Conservation (phyloP, 192 early-diverging fungal species). For the Phlyctochytrium arcticum region DNA sequence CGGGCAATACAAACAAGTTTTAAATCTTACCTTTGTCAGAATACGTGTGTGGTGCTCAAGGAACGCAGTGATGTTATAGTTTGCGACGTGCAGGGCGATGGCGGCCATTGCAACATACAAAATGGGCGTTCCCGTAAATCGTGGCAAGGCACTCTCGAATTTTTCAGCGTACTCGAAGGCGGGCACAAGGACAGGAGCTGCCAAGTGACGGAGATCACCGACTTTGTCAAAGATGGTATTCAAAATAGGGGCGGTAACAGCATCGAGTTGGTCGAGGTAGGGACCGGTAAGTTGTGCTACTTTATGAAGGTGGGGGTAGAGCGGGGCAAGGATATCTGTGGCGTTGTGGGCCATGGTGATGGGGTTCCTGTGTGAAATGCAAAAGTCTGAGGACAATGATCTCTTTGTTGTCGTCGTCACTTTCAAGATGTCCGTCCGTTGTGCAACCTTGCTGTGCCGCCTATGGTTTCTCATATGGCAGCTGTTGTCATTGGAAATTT, state of each 20-base stretch:
- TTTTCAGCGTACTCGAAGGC: neutral
- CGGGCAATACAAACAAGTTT: neutral
- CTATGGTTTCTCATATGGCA: too few species aligned
- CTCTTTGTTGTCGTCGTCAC: too few species aligned
- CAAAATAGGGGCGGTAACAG: neutral
- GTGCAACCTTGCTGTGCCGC: too few species aligned
- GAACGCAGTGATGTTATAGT: constrained; percentile 40
- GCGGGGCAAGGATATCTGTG: neutral
- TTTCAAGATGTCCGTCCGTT: too few species aligned
- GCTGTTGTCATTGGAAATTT: too few species aligned
- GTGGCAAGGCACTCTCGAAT: constrained; percentile 9
- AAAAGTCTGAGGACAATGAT: too few species aligned
- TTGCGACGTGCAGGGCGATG: constrained; percentile 39
- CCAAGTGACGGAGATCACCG: neutral
- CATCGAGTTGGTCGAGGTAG: neutral
- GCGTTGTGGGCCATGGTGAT: neutral
- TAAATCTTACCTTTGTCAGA: constrained; percentile 32
- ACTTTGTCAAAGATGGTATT: too few species aligned
- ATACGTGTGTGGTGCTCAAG: constrained; percentile 35
- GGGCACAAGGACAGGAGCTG: constrained; percentile 7
- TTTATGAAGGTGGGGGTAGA: neutral
- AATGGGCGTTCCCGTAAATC: constrained; percentile 14
- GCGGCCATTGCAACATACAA: constrained; percentile 20
- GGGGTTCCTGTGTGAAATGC: too few species aligned
- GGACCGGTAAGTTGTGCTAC: neutral